Evolutionary conservation across 257 asterid genomes (phyloP).

Genomic region (Petrea volubilis): DNA sequence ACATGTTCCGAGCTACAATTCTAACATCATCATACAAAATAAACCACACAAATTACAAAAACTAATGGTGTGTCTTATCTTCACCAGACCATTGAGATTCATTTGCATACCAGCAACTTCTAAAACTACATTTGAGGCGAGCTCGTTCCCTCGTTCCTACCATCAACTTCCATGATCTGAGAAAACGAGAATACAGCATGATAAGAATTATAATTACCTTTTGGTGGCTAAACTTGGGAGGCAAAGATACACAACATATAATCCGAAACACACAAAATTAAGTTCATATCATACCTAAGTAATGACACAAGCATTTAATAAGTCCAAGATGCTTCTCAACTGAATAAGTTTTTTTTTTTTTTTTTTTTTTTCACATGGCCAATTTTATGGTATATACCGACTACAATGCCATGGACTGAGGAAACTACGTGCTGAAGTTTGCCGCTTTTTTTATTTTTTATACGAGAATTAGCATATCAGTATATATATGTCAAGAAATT

Average conservation of each 20-base stretch:
- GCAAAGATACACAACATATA: no score
- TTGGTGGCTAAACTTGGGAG: background rate
- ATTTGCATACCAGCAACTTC: slow-evolving; percentile 17
- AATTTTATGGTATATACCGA: no score
- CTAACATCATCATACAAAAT: slow-evolving; percentile 11
- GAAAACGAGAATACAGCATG: background rate
- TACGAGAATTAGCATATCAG: no score
- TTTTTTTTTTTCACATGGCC: background rate
- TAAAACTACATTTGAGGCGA: background rate
- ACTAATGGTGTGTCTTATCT: slow-evolving; percentile 8
- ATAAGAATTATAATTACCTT: slow-evolving; percentile 14
- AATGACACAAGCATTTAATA: no score
- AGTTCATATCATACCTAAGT: no score
- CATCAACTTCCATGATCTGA: slow-evolving; percentile 23
- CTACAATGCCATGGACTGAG: no score
- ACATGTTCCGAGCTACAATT: slow-evolving; percentile 17
- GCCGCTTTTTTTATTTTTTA: no score
- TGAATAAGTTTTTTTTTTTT: no score
- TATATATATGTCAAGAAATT: no score
- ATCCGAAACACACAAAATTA: no score
- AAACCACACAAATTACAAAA: slow-evolving; percentile 21
- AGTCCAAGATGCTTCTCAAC: no score
- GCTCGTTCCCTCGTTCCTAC: slow-evolving; percentile 23
- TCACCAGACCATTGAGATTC: slow-evolving; percentile 12
- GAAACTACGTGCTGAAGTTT: no score